Percentiles rank a stretch among this genome's conserved stretches.
These are phyloP conservation scores for Hemisphaericaspora xylanilytica DNA, from an alignment of 1,139 yeast genomes.

Conservation along the genomic window DNA sequence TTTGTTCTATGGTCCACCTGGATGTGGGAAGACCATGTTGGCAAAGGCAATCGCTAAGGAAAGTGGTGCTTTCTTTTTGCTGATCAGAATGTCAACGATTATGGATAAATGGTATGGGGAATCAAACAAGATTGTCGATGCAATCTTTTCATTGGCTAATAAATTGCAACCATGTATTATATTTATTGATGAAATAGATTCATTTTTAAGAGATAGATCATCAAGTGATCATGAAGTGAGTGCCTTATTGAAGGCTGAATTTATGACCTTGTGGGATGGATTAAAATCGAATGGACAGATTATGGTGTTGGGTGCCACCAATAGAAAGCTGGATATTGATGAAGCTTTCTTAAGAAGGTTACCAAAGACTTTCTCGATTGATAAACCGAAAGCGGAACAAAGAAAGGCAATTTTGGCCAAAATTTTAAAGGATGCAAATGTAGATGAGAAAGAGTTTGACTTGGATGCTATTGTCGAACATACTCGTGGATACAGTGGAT, in stretches of 20 bases:
- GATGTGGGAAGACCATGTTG: slow-evolving; percentile 96
- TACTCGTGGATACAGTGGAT: slow-evolving; percentile 83
- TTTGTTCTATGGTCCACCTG: slow-evolving; percentile 92
- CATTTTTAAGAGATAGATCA: slow-evolving; percentile 84
- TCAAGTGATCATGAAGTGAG: slow-evolving; percentile 94
- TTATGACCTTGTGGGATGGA: slow-evolving; percentile 98
- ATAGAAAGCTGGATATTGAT: slow-evolving; percentile 88
- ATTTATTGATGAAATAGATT: slow-evolving; percentile 94
- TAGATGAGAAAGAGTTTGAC: slow-evolving; percentile 59
- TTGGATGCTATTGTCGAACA: slow-evolving; percentile 55
- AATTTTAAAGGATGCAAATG: slow-evolving; percentile 60
- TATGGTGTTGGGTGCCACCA: slow-evolving; percentile 92
- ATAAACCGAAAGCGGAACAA: slow-evolving; percentile 68
- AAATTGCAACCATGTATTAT: slow-evolving; percentile 93
- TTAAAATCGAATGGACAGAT: slow-evolving; percentile 73
- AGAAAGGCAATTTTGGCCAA: slow-evolving; percentile 67
- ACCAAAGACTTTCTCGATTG: slow-evolving; percentile 86
- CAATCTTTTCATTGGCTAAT: slow-evolving; percentile 84
- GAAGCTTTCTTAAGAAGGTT: slow-evolving; percentile 87
- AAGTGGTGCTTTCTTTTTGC: slow-evolving; percentile 88
- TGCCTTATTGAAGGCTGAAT: slow-evolving; percentile 91
- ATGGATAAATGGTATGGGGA: slow-evolving; percentile 99
- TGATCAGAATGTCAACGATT: slow-evolving; percentile 88
- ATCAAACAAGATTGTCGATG: slow-evolving; percentile 90
- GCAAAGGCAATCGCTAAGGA: slow-evolving; percentile 95